phyloP scores from a whole-genome alignment of 768 basidiomycete species.

The Mycena maculata region DNA sequence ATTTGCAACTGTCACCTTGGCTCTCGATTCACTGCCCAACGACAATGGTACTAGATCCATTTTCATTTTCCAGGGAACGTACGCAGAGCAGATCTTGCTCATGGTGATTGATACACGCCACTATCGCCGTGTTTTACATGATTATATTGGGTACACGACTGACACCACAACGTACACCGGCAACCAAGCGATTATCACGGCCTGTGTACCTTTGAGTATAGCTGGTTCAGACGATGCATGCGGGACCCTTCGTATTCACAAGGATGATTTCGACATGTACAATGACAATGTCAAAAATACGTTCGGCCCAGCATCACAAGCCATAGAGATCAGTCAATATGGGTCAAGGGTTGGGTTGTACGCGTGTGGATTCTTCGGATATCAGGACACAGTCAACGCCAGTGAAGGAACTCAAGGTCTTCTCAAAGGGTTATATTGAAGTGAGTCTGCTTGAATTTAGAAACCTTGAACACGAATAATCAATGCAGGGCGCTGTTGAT shows the following conservation, averaged over 20 bases:
- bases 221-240: slow-evolving; percentile 61
- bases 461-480: background rate
- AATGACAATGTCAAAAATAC: slow-evolving; percentile 64
- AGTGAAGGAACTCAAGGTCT: slow-evolving; percentile 63
- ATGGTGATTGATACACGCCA: slow-evolving; percentile 41
- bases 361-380: slow-evolving; percentile 59
- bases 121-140: background rate
- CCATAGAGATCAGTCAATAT: slow-evolving; percentile 63
- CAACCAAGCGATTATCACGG: slow-evolving; percentile 56
- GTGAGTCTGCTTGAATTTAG: slow-evolving; percentile 34
- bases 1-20: slow-evolving; percentile 53
- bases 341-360: slow-evolving; percentile 59
- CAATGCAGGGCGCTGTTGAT: slow-evolving; percentile 56
- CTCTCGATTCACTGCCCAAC: slow-evolving; percentile 55
- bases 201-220: slow-evolving; percentile 46
- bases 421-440: slow-evolving; percentile 59
- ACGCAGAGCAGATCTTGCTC: slow-evolving; percentile 57
- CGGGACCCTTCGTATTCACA: slow-evolving; percentile 61
- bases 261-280: slow-evolving; percentile 60
- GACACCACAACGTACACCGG: slow-evolving; percentile 50
- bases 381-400: slow-evolving; percentile 60
- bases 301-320: slow-evolving; percentile 57
- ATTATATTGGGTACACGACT: slow-evolving; percentile 50
- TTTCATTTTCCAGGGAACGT: slow-evolving; percentile 62
- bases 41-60: slow-evolving; percentile 52